Conservation (phyloP, 108 stramenopile genomes). For the Heterococcus sp. region DNA sequence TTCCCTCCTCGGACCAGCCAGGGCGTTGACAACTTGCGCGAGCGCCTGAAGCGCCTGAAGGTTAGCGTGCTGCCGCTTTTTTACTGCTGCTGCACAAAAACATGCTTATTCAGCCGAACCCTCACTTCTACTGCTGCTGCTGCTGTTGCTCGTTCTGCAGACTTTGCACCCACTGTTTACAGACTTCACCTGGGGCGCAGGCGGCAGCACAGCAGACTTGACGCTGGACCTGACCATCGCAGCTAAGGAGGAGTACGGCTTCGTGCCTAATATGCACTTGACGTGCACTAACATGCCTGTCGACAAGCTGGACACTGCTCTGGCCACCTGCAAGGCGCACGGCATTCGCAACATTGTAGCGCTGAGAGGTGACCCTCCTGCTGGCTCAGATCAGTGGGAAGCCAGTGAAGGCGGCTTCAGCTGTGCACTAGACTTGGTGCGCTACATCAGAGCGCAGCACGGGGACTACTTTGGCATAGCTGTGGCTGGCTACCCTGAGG, state of each 20-base stretch:
- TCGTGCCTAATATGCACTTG: slow-evolving; percentile 95
- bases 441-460: slow-evolving; percentile 84
- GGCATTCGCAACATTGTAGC: slow-evolving; percentile 98
- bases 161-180: slow-evolving; percentile 73
- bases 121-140: no score
- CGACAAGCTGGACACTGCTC: slow-evolving; percentile 77
- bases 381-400: slow-evolving; percentile 91
- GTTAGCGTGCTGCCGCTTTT: no score
- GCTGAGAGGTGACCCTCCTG: slow-evolving; percentile 94
- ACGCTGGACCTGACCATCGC: slow-evolving; percentile 81
- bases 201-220: slow-evolving; percentile 94
- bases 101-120: not conserved
- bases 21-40: slow-evolving; percentile 82
- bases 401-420: slow-evolving; percentile 89
- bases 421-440: slow-evolving; percentile 93
- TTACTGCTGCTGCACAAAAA: not conserved
- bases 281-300: slow-evolving; percentile 99
- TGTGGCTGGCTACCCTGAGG: slow-evolving; percentile 99
- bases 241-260: slow-evolving; percentile 62
- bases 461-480: slow-evolving; percentile 84
- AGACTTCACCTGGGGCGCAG: slow-evolving; percentile 99
- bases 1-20: no score
- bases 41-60: slow-evolving; percentile 80
- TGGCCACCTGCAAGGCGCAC: slow-evolving; percentile 61
- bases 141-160: no score